A percentile compares a stretch with the other conserved stretches of the same genome.
phyloP scores from a whole-genome alignment of 139 green algal species.

The Chlorella sp. region DNA sequence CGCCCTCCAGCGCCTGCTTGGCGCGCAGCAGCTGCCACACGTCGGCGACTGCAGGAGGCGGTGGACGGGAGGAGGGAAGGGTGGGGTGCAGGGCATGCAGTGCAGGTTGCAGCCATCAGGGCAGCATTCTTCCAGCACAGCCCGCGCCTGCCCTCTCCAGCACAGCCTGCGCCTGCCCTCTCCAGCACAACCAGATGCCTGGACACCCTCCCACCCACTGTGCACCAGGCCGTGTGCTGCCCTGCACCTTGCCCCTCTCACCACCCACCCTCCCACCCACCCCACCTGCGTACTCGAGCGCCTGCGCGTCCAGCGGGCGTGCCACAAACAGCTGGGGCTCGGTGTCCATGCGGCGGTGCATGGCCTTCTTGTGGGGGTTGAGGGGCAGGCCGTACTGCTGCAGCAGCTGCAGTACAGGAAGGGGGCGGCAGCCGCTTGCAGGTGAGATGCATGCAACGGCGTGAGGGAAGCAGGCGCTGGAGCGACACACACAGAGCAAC shows the following conservation, averaged over 20 bases:
- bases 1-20: background rate
- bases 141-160: too few species aligned
- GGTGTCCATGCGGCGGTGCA: slow-evolving; percentile 31
- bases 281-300: slow-evolving; percentile 23
- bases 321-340: background rate
- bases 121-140: too few species aligned
- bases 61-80: too few species aligned
- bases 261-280: background rate
- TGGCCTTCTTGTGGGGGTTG: slow-evolving; percentile 25
- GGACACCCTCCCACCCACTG: too few species aligned
- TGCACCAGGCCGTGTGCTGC: too few species aligned
- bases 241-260: background rate
- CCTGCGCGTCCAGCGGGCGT: slow-evolving; percentile 4
- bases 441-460: too few species aligned
- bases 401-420: too few species aligned
- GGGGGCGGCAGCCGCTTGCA: too few species aligned
- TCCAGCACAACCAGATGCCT: too few species aligned
- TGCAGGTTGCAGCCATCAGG: background rate
- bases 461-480: too few species aligned
- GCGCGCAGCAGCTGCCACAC: slow-evolving; percentile 29
- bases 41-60: slow-evolving; percentile 2
- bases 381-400: slow-evolving; percentile 1
- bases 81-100: background rate
- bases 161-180: too few species aligned
- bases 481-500: too few species aligned